These are phyloP conservation scores for Mortierella sp. DNA, from an alignment of 371 early-diverging fungal species.

Conservation along the genomic window DNA sequence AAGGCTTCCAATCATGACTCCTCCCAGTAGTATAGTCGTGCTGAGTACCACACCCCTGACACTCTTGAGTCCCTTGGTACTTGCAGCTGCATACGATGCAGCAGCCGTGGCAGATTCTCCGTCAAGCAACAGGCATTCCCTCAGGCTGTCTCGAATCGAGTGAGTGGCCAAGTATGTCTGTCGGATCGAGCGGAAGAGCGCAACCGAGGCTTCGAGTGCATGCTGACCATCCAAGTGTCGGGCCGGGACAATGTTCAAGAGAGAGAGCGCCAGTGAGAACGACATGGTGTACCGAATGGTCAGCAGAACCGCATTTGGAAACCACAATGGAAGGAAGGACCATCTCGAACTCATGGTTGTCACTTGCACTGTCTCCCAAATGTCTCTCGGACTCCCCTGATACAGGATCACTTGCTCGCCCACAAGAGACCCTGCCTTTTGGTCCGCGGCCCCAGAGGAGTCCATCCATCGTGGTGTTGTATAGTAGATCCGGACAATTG, in stretches of 20 bases:
- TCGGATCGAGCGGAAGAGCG: constrained; percentile 15
- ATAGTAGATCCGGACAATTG: constrained; percentile 66
- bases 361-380: constrained; percentile 67
- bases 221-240: constrained; percentile 82
- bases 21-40: constrained; percentile 36
- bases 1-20: constrained; percentile 45
- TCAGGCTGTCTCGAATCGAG: constrained; percentile 17
- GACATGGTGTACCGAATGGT: constrained; percentile 74
- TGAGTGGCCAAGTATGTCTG: constrained; percentile 32
- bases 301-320: constrained; percentile 57
- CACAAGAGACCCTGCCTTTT: not conserved
- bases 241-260: constrained; percentile 85
- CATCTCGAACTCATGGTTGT: constrained; percentile 66
- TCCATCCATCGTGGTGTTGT: constrained; percentile 57
- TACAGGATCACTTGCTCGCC: constrained; percentile 17
- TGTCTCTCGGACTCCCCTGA: constrained; percentile 38
- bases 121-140: constrained; percentile 24
- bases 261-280: constrained; percentile 78
- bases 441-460: constrained; percentile 59
- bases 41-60: constrained; percentile 37
- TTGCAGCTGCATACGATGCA: constrained; percentile 9
- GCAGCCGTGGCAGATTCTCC: constrained; percentile 12
- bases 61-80: constrained; percentile 16
- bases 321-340: constrained; percentile 65
- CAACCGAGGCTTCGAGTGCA: constrained; percentile 57